Evolutionary conservation across 139 green algal genomes (phyloP), one percentile per base, ranked within the genome.

Genomic region (Chlorella sp.): DNA sequence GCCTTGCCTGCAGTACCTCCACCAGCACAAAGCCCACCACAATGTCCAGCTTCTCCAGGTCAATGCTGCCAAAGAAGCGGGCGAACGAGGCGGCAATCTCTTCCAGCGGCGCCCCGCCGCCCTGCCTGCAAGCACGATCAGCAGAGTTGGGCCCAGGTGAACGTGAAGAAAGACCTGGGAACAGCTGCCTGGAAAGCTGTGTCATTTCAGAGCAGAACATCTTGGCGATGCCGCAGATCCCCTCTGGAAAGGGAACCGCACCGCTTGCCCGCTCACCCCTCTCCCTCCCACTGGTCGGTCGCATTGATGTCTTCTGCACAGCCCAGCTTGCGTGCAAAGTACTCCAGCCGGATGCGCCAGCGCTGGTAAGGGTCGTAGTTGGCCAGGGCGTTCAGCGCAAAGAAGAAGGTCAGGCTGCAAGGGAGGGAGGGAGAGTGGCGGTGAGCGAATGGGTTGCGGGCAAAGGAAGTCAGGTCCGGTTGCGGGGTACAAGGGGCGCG

Each of bases 31-130:
- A 38, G 4, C 76, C 76, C 23, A 36, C 38, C 62, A 83, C 38
- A 9, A 83, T 9, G 38, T 83, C 76, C 23, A n/a, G 60, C 76
- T 83, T 83, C 38, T 83, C 76, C 38, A 83, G 30, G 38, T 83
- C 76, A 4, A 83, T 39, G 34, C 26, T 28, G 20, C 76, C 76
- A 38, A 83, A 83, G 62, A 64, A 83, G 36, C 76, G 57, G 6
- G 60, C 76, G 74, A 83, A 83, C 1, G 36, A 64, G 76, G n/a
- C 60, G 9, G 76, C 76, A 28, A 83, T 41, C 38, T 83, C 60
- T 25, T 83, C 32, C 25, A 83, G 76, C 15, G 76, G 76, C 60
- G 76, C 60, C 9, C 25, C 76, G 57, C 21, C 36, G 1, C 17
- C 36, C 23, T 73, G 16, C 44, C 72, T 79, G 72, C 60, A 63